Percentiles rank a stretch among this genome's conserved stretches.
These are phyloP conservation scores for Salix dunnii DNA, from an alignment of 345 rosid species.

Conservation along the genomic window DNA sequence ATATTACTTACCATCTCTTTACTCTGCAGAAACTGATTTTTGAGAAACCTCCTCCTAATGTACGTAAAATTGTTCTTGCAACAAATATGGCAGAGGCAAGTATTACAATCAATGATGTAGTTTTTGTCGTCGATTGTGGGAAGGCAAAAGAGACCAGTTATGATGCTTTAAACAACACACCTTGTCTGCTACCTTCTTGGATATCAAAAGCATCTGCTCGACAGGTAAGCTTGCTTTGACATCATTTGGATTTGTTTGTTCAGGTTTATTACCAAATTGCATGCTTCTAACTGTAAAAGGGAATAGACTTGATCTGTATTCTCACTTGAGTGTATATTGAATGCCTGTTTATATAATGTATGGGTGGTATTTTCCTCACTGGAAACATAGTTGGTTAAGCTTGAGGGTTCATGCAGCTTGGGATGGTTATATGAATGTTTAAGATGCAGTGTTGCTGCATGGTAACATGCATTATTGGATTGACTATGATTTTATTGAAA, in stretches of 20 bases:
- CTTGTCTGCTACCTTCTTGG: conserved; percentile 98
- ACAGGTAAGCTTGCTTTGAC: conserved; percentile 52
- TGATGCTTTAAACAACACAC: conserved; percentile 97
- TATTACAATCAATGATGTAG: conserved; percentile 89
- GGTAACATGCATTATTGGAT: neutral
- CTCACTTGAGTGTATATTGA: neutral
- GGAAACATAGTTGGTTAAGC: neutral
- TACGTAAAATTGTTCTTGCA: conserved; percentile 88
- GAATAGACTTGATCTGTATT: neutral
- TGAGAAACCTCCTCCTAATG: conserved; percentile 69
- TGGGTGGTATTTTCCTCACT: conserved; percentile 8
- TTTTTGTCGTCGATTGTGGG: conserved; percentile 95
- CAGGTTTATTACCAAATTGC: neutral
- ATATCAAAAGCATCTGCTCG: conserved; percentile 92
- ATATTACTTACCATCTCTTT: conserved; percentile 7
- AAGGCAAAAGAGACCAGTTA: conserved; percentile 99
- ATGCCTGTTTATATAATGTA: neutral
- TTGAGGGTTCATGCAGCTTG: neutral
- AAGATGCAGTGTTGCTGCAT: neutral
- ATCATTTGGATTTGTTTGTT: neutral
- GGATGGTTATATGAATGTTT: neutral
- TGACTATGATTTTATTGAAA: neutral
- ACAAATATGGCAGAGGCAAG: conserved; percentile 99
- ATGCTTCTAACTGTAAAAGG: neutral
- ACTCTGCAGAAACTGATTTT: conserved; percentile 79